phyloP scores from a whole-genome alignment of 1,284 basidiomycete genomes.

The Ceratobasidium sp. region DNA sequence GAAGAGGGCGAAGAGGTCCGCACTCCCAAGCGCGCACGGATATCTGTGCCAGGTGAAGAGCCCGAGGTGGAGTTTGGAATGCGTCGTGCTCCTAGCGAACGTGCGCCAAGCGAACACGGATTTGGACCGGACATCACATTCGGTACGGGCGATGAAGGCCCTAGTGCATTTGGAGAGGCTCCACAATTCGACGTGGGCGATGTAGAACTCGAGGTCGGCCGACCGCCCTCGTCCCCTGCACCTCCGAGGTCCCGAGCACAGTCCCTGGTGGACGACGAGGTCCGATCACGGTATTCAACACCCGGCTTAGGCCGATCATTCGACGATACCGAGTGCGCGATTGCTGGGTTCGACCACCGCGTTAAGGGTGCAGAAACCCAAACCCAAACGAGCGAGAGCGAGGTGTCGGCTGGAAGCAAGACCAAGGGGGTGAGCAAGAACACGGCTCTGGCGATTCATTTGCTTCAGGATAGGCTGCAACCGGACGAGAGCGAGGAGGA shows the following conservation, averaged over 20 bases:
- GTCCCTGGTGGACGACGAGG: conserved; percentile 44
- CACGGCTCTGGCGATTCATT: conserved; percentile 86
- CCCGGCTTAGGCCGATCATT: conserved; percentile 74
- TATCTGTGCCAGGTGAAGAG: conserved; percentile 66
- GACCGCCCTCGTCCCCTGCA: conserved; percentile 25
- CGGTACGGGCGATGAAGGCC: conserved; percentile 31
- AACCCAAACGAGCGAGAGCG: conserved; percentile 62
- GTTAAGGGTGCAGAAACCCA: conserved; percentile 57
- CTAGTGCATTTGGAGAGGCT: conserved; percentile 29
- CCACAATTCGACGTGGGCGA: conserved; percentile 39
- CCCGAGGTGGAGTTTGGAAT: conserved; percentile 68
- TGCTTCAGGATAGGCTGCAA: conserved; percentile 83
- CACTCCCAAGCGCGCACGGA: conserved; percentile 72
- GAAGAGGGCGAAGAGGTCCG: conserved; percentile 52
- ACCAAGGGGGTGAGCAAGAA: conserved; percentile 88
- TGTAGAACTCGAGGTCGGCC: conserved; percentile 20
- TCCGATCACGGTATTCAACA: conserved; percentile 70
- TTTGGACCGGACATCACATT: conserved; percentile 43
- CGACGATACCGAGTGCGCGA: conserved; percentile 79
- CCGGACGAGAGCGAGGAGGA: conserved; percentile 62
- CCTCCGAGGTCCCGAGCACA: conserved; percentile 38
- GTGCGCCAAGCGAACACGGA: conserved; percentile 63
- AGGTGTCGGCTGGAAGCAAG: conserved; percentile 61
- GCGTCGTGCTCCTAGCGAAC: conserved; percentile 66
- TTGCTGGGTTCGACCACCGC: conserved; percentile 86